Evolutionary conservation across 1,284 basidiomycete genomes (phyloP).

Genomic region (Cryptococcus maquisensis): DNA sequence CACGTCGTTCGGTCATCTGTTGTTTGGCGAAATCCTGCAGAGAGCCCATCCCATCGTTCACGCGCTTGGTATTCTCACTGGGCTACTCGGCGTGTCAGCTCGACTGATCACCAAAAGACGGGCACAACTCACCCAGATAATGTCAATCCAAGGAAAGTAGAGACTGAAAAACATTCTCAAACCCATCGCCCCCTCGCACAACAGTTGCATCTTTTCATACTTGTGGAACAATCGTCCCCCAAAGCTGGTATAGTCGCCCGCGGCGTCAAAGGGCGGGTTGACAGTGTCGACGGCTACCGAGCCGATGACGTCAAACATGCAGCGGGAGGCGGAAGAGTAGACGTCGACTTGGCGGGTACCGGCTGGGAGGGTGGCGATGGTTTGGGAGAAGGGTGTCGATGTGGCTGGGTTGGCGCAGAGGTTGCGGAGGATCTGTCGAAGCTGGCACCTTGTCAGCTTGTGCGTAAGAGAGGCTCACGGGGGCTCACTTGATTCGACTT

Average conservation of each 20-base stretch:
- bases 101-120: background rate
- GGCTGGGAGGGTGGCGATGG: background rate
- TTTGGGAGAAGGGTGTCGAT: slow-evolving; percentile 7
- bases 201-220: slow-evolving; percentile 24
- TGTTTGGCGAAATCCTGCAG: slow-evolving; percentile 18
- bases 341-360: slow-evolving; percentile 19
- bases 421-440: slow-evolving; percentile 15
- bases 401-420: slow-evolving; percentile 7
- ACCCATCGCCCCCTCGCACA: slow-evolving; percentile 8
- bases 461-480: background rate
- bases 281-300: slow-evolving; percentile 21
- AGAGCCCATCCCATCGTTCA: slow-evolving; percentile 20
- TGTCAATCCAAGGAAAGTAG: slow-evolving; percentile 17
- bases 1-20: slow-evolving; percentile 16
- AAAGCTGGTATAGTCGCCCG: slow-evolving; percentile 15
- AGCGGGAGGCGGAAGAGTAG: slow-evolving; percentile 15
- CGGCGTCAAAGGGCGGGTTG: slow-evolving; percentile 11
- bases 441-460: slow-evolving; percentile 5
- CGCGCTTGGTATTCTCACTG: slow-evolving; percentile 19
- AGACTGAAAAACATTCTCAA: slow-evolving; percentile 14
- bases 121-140: slow-evolving; percentile 14
- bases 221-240: slow-evolving; percentile 20
- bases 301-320: slow-evolving; percentile 28
- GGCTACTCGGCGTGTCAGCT: slow-evolving; percentile 13
- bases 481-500: slow-evolving; percentile 22